Evolutionary conservation across 352 stramenopile genomes (phyloP).

Genomic region (Pythium apleroticum): DNA sequence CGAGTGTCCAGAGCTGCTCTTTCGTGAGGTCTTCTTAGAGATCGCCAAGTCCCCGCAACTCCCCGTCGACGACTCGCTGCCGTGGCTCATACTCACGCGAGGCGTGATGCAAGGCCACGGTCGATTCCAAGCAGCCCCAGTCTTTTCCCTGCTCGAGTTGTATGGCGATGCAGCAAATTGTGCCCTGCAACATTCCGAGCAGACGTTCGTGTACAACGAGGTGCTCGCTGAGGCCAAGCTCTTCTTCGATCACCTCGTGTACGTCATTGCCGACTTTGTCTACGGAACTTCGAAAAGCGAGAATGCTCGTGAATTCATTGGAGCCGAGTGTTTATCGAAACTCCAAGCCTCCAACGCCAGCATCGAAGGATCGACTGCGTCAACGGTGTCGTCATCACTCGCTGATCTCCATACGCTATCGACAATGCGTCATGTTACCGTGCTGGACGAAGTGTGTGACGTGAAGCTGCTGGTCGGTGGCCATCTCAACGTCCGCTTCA

Average conservation of each 20-base stretch:
- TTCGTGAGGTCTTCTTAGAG: slow-evolving; percentile 81
- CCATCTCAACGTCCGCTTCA: slow-evolving; percentile 46
- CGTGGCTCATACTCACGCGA: slow-evolving; percentile 78
- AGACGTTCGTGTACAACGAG: slow-evolving; percentile 80
- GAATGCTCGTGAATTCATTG: slow-evolving; percentile 18
- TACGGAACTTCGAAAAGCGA: slow-evolving; percentile 65
- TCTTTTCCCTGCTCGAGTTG: slow-evolving; percentile 68
- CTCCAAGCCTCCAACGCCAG: slow-evolving; percentile 1
- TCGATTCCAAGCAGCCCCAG: background rate
- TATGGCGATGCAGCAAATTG: slow-evolving; percentile 82
- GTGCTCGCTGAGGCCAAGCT: slow-evolving; percentile 79
- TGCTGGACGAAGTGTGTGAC: slow-evolving; percentile 68
- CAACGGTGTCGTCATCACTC: background rate
- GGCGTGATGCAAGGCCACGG: slow-evolving; percentile 17
- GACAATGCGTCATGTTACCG: slow-evolving; percentile 31
- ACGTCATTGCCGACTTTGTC: slow-evolving; percentile 56
- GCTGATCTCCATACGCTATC: slow-evolving; percentile 7
- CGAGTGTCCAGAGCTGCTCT: slow-evolving; percentile 79
- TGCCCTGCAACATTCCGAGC: slow-evolving; percentile 52
- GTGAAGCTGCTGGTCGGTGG: slow-evolving; percentile 54
- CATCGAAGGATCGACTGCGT: slow-evolving; percentile 10
- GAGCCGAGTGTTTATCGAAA: slow-evolving; percentile 4
- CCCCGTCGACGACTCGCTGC: slow-evolving; percentile 76
- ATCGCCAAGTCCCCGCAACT: slow-evolving; percentile 70
- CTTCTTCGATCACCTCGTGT: slow-evolving; percentile 79